A percentile compares a stretch with the other conserved stretches of the same genome.
These are phyloP conservation scores for Rhodofomes roseus DNA, from an alignment of 1,284 basidiomycete genomes.

Conservation along the genomic window DNA sequence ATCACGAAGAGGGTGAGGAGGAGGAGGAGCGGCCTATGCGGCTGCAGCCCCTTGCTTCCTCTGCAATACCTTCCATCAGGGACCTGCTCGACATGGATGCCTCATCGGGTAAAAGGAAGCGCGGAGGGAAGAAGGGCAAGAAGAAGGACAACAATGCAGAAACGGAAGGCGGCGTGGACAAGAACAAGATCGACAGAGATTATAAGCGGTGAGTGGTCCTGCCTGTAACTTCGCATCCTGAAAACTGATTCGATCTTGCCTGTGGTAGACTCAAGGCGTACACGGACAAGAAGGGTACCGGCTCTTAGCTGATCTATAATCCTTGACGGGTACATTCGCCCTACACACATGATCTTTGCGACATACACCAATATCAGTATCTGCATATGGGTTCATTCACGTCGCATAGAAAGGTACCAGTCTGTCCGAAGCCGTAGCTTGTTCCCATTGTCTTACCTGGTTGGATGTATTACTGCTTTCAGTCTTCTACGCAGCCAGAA, in stretches of 20 bases:
- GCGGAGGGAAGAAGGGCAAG: conserved; percentile 71
- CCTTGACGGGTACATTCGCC: too few species aligned
- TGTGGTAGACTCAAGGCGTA: conserved; percentile 47
- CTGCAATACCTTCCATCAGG: conserved; percentile 74
- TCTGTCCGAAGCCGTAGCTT: too few species aligned
- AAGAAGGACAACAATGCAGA: conserved; percentile 32
- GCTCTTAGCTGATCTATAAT: too few species aligned
- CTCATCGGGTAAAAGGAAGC: conserved; percentile 58
- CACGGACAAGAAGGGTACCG: conserved; percentile 41
- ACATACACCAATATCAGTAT: too few species aligned
- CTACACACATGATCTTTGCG: too few species aligned
- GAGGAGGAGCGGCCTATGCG: conserved; percentile 44
- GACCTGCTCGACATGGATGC: conserved; percentile 76
- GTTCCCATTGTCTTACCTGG: too few species aligned
- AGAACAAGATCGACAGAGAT: conserved; percentile 43
- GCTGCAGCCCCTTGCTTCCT: conserved; percentile 69
- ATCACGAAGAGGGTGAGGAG: conserved; percentile 34
- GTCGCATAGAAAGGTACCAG: too few species aligned
- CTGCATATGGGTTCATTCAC: too few species aligned
- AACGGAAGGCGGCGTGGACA: conserved; percentile 28
- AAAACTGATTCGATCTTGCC: not conserved
- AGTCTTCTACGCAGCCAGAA: too few species aligned
- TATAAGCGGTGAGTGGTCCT: conserved; percentile 40
- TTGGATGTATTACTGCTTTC: too few species aligned
- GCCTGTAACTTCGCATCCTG: not conserved